Evolutionary conservation across 768 basidiomycete species (phyloP).

Genomic region (Hydnomerulius pinastri): DNA sequence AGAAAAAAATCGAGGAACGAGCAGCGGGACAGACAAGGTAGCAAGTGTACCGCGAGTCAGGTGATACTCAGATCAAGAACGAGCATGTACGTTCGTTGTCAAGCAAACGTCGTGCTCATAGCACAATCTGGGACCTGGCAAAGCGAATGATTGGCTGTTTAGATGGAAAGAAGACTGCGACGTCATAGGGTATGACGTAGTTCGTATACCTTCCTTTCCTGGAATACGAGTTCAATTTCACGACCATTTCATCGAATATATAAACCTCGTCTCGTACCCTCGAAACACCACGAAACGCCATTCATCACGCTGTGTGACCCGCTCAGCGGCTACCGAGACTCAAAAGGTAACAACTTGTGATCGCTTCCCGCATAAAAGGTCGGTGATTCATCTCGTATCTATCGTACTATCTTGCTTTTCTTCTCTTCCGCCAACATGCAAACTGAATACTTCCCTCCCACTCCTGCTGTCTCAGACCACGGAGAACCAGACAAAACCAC

Average conservation of each 20-base stretch:
- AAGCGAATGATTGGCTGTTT: not conserved
- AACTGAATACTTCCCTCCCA: constrained; percentile 36
- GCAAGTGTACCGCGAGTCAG: too few species aligned
- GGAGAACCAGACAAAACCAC: not conserved
- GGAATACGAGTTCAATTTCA: constrained; percentile 15
- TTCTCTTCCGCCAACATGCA: constrained; percentile 3
- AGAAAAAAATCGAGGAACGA: not conserved
- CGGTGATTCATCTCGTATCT: not conserved
- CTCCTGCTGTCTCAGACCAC: constrained; percentile 29
- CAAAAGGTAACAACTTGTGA: constrained; percentile 5
- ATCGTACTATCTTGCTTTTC: not conserved
- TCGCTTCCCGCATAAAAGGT: constrained; percentile 12
- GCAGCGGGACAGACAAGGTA: too few species aligned
- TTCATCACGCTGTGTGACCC: not conserved
- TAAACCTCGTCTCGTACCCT: constrained; percentile 12
- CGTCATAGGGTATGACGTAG: constrained; percentile 30
- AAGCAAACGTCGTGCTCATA: too few species aligned
- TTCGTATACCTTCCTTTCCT: constrained; percentile 28
- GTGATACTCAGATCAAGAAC: too few species aligned
- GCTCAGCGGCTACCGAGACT: not conserved
- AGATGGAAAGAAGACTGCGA: not conserved
- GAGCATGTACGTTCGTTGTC: too few species aligned
- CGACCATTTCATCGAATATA: constrained; percentile 22
- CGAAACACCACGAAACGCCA: constrained; percentile 1
- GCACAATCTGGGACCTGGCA: not conserved